These are phyloP conservation scores for Trichosporon ovoides DNA, from an alignment of 1,284 basidiomycete species.

Conservation along the genomic window DNA sequence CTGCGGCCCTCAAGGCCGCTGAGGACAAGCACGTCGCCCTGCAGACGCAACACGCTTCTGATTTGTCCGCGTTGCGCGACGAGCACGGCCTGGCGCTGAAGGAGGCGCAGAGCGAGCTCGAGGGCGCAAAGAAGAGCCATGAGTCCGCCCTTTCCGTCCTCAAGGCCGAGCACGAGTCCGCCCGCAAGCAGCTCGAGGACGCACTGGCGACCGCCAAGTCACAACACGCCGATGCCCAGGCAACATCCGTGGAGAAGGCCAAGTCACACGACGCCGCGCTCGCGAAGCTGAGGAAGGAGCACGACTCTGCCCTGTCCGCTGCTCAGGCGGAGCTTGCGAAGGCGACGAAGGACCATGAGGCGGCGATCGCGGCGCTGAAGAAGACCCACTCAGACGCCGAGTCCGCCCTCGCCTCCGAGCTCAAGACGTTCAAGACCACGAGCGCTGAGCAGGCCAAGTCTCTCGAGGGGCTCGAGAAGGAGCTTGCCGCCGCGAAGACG, in stretches of 20 bases:
- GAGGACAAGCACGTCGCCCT: background rate
- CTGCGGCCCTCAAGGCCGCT: background rate
- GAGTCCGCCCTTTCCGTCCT: slow-evolving; percentile 3
- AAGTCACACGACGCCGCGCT: background rate
- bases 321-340: background rate
- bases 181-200: background rate
- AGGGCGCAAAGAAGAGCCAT: background rate
- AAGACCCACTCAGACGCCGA: slow-evolving; percentile 1
- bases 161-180: slow-evolving; percentile 1
- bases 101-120: background rate
- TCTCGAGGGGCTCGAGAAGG: slow-evolving; percentile 8
- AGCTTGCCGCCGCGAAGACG: slow-evolving; percentile 18
- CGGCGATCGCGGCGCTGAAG: background rate
- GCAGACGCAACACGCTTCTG: background rate
- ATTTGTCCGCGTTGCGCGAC: background rate
- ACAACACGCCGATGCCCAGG: background rate
- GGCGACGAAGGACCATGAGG: slow-evolving; percentile 6
- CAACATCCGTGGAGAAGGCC: background rate
- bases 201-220: background rate
- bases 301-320: background rate
- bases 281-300: background rate
- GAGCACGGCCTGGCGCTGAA: background rate
- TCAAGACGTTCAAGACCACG: background rate
- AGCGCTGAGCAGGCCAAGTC: background rate
- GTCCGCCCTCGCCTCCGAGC: background rate